Percentiles rank a stretch among this genome's conserved stretches.
phyloP scores from a whole-genome alignment of 805 yeast species.

The Saccharomycopsis microspora region DNA sequence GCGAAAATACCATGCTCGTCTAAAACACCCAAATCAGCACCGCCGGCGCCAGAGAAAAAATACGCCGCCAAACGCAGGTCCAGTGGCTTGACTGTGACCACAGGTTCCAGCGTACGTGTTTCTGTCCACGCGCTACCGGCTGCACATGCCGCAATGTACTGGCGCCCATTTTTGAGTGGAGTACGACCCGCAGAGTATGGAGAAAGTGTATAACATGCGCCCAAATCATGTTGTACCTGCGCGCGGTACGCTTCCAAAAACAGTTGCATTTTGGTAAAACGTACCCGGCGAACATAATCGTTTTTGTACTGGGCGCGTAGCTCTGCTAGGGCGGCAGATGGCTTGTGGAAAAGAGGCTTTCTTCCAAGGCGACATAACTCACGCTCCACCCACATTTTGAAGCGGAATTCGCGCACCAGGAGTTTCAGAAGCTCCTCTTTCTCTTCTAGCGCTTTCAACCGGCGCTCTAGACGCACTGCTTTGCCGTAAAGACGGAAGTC shows the following conservation, averaged over 20 bases:
- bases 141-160: conserved; percentile 13
- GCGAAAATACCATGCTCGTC: conserved; percentile 3
- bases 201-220: background rate
- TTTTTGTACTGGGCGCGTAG: background rate
- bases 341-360: too few relatives aligned
- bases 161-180: conserved; percentile 15
- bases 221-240: background rate
- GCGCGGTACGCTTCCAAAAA: conserved; percentile 3
- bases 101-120: conserved; percentile 14
- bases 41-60: conserved; percentile 11
- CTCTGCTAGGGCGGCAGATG: too few relatives aligned
- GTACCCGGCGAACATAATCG: conserved; percentile 1
- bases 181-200: conserved; percentile 14
- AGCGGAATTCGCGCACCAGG: conserved; percentile 11
- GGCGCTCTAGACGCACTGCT: conserved; percentile 1
- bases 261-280: background rate
- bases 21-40: conserved; percentile 12
- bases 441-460: conserved; percentile 7
- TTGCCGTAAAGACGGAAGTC: conserved; percentile 6
- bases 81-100: conserved; percentile 11
- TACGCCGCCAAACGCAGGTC: conserved; percentile 5
- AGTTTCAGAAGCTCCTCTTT: conserved; percentile 12
- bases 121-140: conserved; percentile 16
- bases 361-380: too few relatives aligned
- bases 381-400: conserved; percentile 3